Conservation (phyloP, 2,329 filamentous ascomycete genomes). For the Amauroascus niger region DNA sequence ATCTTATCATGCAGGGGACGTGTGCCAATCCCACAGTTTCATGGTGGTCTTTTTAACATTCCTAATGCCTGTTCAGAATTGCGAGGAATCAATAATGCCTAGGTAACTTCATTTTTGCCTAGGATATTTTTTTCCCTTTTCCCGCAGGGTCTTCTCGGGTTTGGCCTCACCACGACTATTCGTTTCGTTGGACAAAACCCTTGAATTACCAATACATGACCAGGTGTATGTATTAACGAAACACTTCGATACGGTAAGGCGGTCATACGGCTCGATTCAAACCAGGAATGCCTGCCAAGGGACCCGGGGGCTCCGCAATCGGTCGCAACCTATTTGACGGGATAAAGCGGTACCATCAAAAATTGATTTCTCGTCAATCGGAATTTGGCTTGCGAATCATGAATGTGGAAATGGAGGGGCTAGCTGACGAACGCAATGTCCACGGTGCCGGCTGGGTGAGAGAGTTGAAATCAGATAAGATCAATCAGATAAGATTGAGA, state of each 20-base stretch:
- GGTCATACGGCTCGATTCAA: not conserved
- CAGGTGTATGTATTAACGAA: not conserved
- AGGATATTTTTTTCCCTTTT: not conserved
- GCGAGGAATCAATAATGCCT: not conserved
- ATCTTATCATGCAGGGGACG: too few species aligned
- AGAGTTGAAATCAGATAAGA: slow-evolving; percentile 7
- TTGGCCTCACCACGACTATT: not conserved
- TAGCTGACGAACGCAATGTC: too few species aligned
- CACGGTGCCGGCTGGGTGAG: too few species aligned
- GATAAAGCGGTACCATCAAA: too few species aligned
- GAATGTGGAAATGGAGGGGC: too few species aligned
- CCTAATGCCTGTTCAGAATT: too few species aligned
- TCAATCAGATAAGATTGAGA: slow-evolving; percentile 8
- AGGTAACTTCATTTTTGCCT: not conserved
- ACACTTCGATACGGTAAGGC: not conserved
- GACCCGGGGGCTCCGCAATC: not conserved
- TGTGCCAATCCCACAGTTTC: too few species aligned
- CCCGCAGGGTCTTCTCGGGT: not conserved
- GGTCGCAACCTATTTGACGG: too few species aligned
- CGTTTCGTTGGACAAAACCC: not conserved
- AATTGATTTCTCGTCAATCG: too few species aligned
- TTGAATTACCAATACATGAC: too few species aligned
- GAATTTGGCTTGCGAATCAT: too few species aligned
- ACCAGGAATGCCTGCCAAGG: not conserved
- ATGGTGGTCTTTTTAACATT: too few species aligned